Evolutionary conservation across 805 yeast genomes (phyloP).

Genomic region (Candida ovalis): DNA sequence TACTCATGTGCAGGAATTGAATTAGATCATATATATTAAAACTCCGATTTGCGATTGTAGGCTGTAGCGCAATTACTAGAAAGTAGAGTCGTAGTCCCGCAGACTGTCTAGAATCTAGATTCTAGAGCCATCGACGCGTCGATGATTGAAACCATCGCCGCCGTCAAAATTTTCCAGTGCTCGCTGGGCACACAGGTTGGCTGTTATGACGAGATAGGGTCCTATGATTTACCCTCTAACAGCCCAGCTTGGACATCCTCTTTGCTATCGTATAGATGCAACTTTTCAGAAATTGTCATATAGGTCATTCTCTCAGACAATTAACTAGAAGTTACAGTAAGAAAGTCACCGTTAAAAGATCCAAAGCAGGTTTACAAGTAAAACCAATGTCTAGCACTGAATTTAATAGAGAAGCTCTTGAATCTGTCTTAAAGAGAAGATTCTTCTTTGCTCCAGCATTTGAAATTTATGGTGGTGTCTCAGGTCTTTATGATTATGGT

Average conservation of each 20-base stretch:
- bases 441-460: constrained; percentile 97
- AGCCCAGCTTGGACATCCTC: neutral
- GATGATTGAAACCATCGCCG: too few species aligned
- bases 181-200: too few species aligned
- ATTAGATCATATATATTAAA: too few species aligned
- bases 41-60: too few species aligned
- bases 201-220: neutral
- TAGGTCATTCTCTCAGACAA: constrained; percentile 6
- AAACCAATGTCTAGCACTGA: constrained; percentile 19
- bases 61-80: too few species aligned
- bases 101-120: too few species aligned
- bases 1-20: too few species aligned
- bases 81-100: too few species aligned
- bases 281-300: constrained; percentile 1
- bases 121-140: constrained; percentile 2
- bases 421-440: constrained; percentile 88
- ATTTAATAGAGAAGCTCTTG: constrained; percentile 84
- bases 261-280: constrained; percentile 4
- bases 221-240: too few species aligned
- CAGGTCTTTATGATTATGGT: constrained; percentile 97
- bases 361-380: constrained; percentile 12
- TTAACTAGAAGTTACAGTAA: constrained; percentile 9
- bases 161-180: too few species aligned
- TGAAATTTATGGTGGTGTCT: constrained; percentile 97
- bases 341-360: constrained; percentile 13